phyloP scores from a whole-genome alignment of 495 filamentous ascomycete species.

The Penicillium dipodomyicola region DNA sequence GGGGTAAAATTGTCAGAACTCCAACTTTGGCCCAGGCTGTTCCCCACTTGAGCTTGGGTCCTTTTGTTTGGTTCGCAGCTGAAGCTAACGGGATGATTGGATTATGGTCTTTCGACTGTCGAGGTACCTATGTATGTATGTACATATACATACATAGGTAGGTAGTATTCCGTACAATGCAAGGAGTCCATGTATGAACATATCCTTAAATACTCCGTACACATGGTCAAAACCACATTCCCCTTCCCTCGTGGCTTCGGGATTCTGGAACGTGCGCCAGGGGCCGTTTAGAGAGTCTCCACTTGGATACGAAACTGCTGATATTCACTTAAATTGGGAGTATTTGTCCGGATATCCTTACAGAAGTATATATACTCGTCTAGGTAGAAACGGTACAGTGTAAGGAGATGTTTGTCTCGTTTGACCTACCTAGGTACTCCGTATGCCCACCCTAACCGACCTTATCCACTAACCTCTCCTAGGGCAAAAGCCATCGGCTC shows the following conservation, averaged over 20 bases:
- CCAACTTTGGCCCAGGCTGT: conserved; percentile 7
- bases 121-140: too few relatives aligned
- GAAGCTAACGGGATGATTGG: conserved; percentile 19
- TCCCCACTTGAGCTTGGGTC: conserved; percentile 25
- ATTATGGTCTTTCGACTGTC: neutral
- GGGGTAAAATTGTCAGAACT: conserved; percentile 24
- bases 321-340: neutral
- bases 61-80: conserved; percentile 15
- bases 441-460: too few relatives aligned
- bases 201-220: neutral
- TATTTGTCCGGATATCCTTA: too few relatives aligned
- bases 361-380: too few relatives aligned
- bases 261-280: conserved; percentile 13
- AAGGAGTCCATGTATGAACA: too few relatives aligned
- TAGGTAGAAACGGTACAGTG: too few relatives aligned
- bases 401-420: neutral
- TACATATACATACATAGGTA: too few relatives aligned
- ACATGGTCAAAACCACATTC: too few relatives aligned
- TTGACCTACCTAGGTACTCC: too few relatives aligned
- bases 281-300: conserved; percentile 13
- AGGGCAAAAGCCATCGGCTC: neutral
- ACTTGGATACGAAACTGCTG: neutral
- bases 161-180: too few relatives aligned
- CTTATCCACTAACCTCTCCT: neutral
- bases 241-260: conserved; percentile 5